Base-by-base conservation (phyloP, 495 filamentous ascomycete species). In the Hypoxylon crocopeplum region DNA sequence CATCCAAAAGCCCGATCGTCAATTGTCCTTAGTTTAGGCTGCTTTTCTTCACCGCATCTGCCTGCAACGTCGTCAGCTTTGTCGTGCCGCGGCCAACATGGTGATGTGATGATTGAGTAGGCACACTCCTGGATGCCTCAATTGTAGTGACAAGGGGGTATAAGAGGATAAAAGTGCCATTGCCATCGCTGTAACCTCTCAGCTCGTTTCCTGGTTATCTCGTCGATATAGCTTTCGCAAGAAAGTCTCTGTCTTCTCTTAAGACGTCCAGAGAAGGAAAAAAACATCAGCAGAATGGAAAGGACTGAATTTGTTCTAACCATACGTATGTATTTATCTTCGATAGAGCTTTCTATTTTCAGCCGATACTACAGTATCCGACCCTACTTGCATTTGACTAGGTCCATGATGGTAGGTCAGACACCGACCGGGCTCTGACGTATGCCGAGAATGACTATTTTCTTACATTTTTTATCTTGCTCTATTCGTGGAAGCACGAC, bases 361-460 rank as follows among this genome's bases (percentile, higher is more conserved):
- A 39, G 19, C 27, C 8, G 12, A 34, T 12, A 34, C 32, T 34
- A 34, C 8, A 3, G 4, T 3, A 10, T 34, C 5, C 32, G 8
- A 3, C 4, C 12, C 3, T 7, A 6, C 12, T 5, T 6, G 32
- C 19, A 25, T 34, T 8, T 44, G 39, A 17, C 30, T 34, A 34
- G n/a, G n/a, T n/a, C n/a, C 25, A 29, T 10, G 5, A 19, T 10
- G 30, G 16, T 36, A 46, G 32, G 39, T 51, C 33, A 34, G 32
- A 46, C 17, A n/a, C n/a, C 21, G 20, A 41, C 27, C 2, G 11
- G 21, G 45, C 39, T 45, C 51, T 63, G 47, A 57, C 52, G 59
- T 63, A 21, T 48, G 48, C 48, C 47, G 34, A 57, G 51, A 37
- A 4, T 7, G n/a, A 21, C 22, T 19, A 47, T 48, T 39, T 41